Conservation (phyloP, 805 yeast species). For the Candida cerambycidarum region DNA sequence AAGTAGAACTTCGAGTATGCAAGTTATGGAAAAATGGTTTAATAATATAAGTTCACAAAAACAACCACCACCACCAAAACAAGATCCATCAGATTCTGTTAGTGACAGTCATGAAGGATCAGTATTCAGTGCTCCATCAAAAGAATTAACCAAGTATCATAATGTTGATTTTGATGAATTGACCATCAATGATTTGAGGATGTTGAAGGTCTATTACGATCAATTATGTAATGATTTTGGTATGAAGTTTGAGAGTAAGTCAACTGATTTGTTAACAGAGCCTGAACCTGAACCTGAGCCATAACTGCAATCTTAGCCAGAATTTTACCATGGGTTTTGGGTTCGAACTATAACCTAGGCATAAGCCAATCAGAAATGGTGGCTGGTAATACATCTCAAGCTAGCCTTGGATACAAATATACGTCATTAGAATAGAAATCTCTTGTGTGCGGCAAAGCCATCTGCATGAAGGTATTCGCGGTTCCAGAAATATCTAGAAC, state of each 20-base stretch:
- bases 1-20: conserved; percentile 38
- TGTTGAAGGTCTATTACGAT: conserved; percentile 36
- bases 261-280: conserved; percentile 12
- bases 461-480: too few species aligned
- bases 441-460: too few species aligned
- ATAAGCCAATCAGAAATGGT: too few species aligned
- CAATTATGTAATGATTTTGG: conserved; percentile 31
- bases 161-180: conserved; percentile 36
- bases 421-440: too few species aligned
- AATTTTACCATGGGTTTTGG: background rate
- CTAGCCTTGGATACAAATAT: too few species aligned
- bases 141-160: conserved; percentile 33
- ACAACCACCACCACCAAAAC: background rate
- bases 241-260: conserved; percentile 16
- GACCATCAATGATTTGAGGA: conserved; percentile 34
- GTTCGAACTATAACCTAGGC: too few species aligned
- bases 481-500: background rate
- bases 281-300: background rate
- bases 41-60: conserved; percentile 25
- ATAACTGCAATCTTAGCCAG: background rate
- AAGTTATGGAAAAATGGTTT: conserved; percentile 46
- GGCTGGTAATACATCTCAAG: too few species aligned
- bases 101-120: conserved; percentile 21
- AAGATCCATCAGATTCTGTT: conserved; percentile 12
- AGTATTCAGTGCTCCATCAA: conserved; percentile 19